Evolutionary conservation across 495 filamentous ascomycete species (phyloP).

Genomic region (Haplographium delicatum): DNA sequence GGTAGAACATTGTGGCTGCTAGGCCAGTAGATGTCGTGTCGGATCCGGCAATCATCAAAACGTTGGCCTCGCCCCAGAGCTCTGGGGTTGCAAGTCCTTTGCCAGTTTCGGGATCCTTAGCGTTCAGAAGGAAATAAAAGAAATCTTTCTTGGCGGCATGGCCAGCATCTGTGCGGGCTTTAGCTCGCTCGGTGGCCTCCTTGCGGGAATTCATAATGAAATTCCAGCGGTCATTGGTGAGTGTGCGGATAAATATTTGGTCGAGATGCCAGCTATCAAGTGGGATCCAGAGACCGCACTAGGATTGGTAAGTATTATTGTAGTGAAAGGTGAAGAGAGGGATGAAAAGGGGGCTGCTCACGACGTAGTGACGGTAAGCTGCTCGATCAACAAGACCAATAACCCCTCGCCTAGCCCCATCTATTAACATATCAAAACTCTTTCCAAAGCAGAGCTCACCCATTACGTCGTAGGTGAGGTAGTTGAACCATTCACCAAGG

Average conservation of each 20-base stretch:
- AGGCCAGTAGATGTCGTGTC: slow-evolving; percentile 65
- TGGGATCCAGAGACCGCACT: slow-evolving; percentile 51
- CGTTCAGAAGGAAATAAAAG: slow-evolving; percentile 55
- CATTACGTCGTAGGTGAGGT: slow-evolving; percentile 67
- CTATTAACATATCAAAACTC: slow-evolving; percentile 64
- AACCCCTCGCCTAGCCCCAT: slow-evolving; percentile 52
- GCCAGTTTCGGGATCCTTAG: slow-evolving; percentile 56
- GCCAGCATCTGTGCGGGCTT: slow-evolving; percentile 49
- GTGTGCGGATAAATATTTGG: slow-evolving; percentile 51
- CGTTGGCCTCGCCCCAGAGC: slow-evolving; percentile 65
- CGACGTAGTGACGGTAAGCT: slow-evolving; percentile 49
- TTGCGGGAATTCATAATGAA: slow-evolving; percentile 53
- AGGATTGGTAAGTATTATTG: neutral
- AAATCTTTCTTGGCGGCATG: slow-evolving; percentile 53
- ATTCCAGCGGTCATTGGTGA: slow-evolving; percentile 43
- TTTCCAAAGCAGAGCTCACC: slow-evolving; percentile 68
- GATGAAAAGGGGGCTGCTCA: slow-evolving; percentile 34
- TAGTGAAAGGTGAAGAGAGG: neutral
- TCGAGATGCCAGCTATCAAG: slow-evolving; percentile 52
- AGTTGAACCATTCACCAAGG: slow-evolving; percentile 60
- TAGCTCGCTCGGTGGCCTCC: slow-evolving; percentile 50
- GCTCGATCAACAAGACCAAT: slow-evolving; percentile 52
- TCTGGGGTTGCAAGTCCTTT: slow-evolving; percentile 60
- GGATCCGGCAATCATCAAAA: slow-evolving; percentile 56
- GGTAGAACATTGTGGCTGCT: slow-evolving; percentile 60